phyloP scores from a whole-genome alignment of 169 alveolate species.

The Cyclospora cayetanensis region DNA sequence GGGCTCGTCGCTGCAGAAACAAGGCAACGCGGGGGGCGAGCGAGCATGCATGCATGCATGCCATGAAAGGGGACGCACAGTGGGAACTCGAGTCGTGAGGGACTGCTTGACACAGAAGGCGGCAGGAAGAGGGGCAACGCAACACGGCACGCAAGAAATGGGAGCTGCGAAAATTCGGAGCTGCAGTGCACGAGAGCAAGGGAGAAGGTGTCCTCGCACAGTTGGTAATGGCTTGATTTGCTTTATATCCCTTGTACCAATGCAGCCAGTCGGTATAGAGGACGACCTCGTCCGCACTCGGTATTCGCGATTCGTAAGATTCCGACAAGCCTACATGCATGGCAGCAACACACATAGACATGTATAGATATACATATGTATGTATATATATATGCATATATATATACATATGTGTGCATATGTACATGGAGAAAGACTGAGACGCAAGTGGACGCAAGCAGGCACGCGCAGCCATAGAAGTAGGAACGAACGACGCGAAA shows the following conservation, averaged over 20 bases:
- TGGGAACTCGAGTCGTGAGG: background rate
- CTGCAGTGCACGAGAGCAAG: background rate
- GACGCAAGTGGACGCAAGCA: background rate
- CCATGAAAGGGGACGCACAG: background rate
- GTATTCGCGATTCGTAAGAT: background rate
- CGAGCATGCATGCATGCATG: too few species aligned
- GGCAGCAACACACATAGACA: background rate
- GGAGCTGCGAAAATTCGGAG: background rate
- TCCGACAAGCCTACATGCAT: background rate
- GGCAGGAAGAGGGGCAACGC: background rate
- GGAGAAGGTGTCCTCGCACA: background rate
- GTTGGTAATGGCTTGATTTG: background rate
- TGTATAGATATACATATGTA: background rate
- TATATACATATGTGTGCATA: background rate
- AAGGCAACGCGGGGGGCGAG: too few species aligned
- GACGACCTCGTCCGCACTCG: constrained; percentile 20
- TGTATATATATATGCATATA: background rate
- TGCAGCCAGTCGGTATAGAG: background rate
- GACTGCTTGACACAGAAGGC: background rate
- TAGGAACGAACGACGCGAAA: too few species aligned
- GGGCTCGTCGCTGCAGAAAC: background rate
- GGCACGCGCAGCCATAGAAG: too few species aligned
- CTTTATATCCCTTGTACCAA: constrained; percentile 11
- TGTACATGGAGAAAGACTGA: background rate
- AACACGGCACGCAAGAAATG: background rate